Evolutionary conservation across 805 yeast genomes (phyloP).

Genomic region (Lachancea kluyveri): DNA sequence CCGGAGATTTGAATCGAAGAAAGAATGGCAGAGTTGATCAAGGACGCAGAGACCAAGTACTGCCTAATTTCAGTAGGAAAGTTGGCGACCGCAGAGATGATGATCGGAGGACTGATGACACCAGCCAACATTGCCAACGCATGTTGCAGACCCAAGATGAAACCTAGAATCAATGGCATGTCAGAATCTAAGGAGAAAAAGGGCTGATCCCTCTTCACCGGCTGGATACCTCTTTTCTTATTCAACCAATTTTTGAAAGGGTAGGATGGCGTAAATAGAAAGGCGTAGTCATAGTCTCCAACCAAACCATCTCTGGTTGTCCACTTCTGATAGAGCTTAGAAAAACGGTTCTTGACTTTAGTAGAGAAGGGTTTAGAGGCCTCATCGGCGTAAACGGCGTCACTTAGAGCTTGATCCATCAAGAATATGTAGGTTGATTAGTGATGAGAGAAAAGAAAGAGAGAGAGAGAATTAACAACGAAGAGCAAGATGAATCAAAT

Average conservation of each 20-base stretch:
- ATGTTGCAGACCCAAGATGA: constrained; percentile 81
- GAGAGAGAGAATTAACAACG: too few species aligned
- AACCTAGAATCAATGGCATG: constrained; percentile 75
- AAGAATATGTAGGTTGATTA: too few species aligned
- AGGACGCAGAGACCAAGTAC: constrained; percentile 63
- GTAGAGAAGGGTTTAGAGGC: too few species aligned
- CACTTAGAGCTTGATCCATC: constrained; percentile 4
- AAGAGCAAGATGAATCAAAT: too few species aligned
- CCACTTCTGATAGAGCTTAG: constrained; percentile 35
- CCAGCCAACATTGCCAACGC: constrained; percentile 90
- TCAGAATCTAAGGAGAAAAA: constrained; percentile 77
- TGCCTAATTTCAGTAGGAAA: constrained; percentile 45
- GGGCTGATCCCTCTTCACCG: constrained; percentile 48
- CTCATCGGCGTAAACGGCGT: constrained; percentile 2
- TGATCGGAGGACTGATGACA: constrained; percentile 74
- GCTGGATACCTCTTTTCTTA: constrained; percentile 33
- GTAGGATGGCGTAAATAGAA: constrained; percentile 71
- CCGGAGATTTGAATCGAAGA: constrained; percentile 76
- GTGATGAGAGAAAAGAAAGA: too few species aligned
- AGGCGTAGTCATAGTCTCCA: constrained; percentile 83
- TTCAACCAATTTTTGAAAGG: constrained; percentile 45
- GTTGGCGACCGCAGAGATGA: constrained; percentile 61
- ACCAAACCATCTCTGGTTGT: constrained; percentile 74
- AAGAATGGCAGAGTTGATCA: constrained; percentile 65
- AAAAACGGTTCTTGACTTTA: too few species aligned